A percentile compares a stretch with the other conserved stretches of the same genome.
Conservation (phyloP, 106 monocot species). For the Allium cepa region DNA sequence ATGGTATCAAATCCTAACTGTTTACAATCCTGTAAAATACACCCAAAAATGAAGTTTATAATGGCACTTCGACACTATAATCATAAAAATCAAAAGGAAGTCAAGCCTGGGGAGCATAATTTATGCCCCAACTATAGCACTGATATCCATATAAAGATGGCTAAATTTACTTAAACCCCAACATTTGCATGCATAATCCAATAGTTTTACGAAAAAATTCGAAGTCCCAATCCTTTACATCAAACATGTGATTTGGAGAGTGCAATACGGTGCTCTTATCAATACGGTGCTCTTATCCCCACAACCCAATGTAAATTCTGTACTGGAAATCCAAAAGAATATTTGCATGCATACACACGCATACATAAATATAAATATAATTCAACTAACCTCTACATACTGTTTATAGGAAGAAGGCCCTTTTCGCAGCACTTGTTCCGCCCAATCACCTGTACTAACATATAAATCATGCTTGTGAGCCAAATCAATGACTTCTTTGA, state of each 20-base stretch:
- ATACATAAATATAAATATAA: not conserved
- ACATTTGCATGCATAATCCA: too few relatives aligned
- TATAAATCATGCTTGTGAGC: conserved; percentile 76
- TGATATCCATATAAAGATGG: conserved; percentile 1
- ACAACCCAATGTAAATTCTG: too few relatives aligned
- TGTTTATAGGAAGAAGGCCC: conserved; percentile 64
- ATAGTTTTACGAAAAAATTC: too few relatives aligned
- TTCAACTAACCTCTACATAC: conserved; percentile 56
- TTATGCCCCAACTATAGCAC: too few relatives aligned
- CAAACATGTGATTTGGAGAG: too few relatives aligned
- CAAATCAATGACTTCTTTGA: conserved; percentile 70
- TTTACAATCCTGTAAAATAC: conserved; percentile 58
- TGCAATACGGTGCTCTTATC: too few relatives aligned
- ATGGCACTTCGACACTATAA: too few relatives aligned
- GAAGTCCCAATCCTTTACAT: too few relatives aligned
- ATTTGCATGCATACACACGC: not conserved
- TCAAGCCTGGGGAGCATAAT: too few relatives aligned
- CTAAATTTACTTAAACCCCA: not conserved
- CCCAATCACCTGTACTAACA: conserved; percentile 89
- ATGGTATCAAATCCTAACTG: conserved; percentile 80
- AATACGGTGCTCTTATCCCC: too few relatives aligned
- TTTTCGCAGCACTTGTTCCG: conserved; percentile 56
- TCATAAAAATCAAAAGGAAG: too few relatives aligned
- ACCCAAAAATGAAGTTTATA: not conserved
- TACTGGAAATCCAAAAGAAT: not conserved